A percentile compares a stretch with the other conserved stretches of the same genome.
These are phyloP conservation scores for Neopestalotiopsis rosae DNA, from an alignment of 2,329 filamentous ascomycete species.

Conservation along the genomic window DNA sequence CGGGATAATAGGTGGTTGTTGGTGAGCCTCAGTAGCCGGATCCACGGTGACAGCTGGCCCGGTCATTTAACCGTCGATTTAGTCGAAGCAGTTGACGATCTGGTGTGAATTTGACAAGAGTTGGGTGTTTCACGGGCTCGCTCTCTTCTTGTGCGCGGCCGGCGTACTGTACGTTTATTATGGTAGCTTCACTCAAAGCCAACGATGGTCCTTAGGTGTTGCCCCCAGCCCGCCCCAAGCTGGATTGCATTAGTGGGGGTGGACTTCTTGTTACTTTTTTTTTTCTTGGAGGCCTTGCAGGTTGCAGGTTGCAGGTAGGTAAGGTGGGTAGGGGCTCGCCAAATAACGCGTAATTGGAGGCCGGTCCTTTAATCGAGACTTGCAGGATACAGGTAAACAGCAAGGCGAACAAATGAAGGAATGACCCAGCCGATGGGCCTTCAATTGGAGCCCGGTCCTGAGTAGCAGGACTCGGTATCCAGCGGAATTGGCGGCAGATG, in stretches of 20 bases:
- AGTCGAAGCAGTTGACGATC: conserved; percentile 18
- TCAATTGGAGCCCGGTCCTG: neutral
- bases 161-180: neutral
- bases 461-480: neutral
- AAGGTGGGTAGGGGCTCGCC: conserved; percentile 10
- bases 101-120: neutral
- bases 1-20: conserved; percentile 22
- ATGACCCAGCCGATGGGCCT: neutral
- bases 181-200: neutral
- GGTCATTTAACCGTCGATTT: conserved; percentile 32
- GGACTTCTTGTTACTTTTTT: neutral
- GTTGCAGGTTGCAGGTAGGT: neutral
- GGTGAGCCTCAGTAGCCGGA: conserved; percentile 26
- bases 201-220: neutral
- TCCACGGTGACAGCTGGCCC: conserved; percentile 29
- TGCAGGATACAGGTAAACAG: conserved; percentile 4
- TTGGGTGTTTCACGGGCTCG: neutral
- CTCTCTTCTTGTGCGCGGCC: neutral
- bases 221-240: neutral
- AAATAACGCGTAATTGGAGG: conserved; percentile 9
- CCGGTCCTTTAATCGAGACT: conserved; percentile 9
- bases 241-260: neutral
- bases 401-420: neutral
- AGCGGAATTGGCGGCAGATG: neutral
- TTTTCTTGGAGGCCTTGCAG: neutral